Percentiles rank a stretch among this genome's conserved stretches.
These are phyloP conservation scores for Ogataea nakhonphanomensis DNA, from an alignment of 805 yeast species.

Conservation along the genomic window DNA sequence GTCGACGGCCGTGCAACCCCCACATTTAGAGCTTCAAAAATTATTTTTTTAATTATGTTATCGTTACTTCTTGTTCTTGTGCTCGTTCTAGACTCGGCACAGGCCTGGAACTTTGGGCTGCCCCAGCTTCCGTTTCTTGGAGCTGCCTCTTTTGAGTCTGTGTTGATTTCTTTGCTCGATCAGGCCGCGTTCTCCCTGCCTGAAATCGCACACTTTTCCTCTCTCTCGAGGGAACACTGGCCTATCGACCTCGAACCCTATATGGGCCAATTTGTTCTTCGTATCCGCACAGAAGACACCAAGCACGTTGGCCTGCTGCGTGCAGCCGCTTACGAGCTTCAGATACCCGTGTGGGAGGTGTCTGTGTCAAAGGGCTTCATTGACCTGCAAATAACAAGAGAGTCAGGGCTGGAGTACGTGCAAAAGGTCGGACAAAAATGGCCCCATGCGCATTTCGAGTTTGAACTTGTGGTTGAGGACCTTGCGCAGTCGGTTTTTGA, in stretches of 20 bases:
- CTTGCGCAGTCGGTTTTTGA: slow-evolving; percentile 55
- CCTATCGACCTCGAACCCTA: slow-evolving; percentile 43
- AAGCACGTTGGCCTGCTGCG: slow-evolving; percentile 23
- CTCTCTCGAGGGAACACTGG: slow-evolving; percentile 27
- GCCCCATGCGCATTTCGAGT: slow-evolving; percentile 21
- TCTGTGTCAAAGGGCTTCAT: slow-evolving; percentile 38
- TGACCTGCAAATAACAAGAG: slow-evolving; percentile 39
- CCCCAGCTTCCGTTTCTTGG: slow-evolving; percentile 2
- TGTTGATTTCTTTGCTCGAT: background rate
- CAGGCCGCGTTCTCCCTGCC: background rate
- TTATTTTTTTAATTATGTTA: slow-evolving; percentile 3
- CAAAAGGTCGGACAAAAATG: slow-evolving; percentile 1
- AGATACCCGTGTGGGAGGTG: slow-evolving; percentile 48
- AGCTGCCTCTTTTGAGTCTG: background rate
- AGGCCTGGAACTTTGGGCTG: background rate
- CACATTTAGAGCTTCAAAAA: background rate
- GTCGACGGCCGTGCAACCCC: background rate
- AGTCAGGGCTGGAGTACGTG: slow-evolving; percentile 25
- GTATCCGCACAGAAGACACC: slow-evolving; percentile 36
- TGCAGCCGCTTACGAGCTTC: slow-evolving; percentile 17
- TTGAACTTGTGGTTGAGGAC: slow-evolving; percentile 50
- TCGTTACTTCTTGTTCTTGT: slow-evolving; percentile 1
- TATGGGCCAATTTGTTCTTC: slow-evolving; percentile 40
- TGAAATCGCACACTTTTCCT: slow-evolving; percentile 30
- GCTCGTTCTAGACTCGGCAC: background rate